Evolutionary conservation across 768 basidiomycete genomes (phyloP), one percentile per base, ranked within the genome.

Genomic region (Boletus tylopilopsis): DNA sequence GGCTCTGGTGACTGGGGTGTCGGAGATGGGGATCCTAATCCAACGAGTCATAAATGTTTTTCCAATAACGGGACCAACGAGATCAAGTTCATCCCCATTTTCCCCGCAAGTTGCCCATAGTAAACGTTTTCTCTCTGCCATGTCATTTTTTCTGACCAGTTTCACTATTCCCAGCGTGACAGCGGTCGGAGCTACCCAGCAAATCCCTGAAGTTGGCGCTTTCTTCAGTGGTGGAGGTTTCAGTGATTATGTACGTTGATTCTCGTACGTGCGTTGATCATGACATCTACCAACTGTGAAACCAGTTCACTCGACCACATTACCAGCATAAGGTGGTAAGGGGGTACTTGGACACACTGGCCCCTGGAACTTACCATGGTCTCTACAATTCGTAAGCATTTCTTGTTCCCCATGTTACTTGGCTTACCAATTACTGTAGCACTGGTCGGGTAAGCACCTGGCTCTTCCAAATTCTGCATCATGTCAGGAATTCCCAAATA

Each of bases 171-270:
- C 6, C 10, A 88, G 86, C 53, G 82, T 87, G 18, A 90, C 87
- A 4, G 52, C 82, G 3, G 86, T 90, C 4, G 87, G 87, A 8
- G 87, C 79, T 8, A 88, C 87, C 2, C 64, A 63, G 18, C 51
- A 68, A 33, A 67, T 85, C 42, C 85, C 84, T 0, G 87, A 90
- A 62, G 72, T 72, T 12, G 81, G 79, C 0, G 77, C 75, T 0
- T 62, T 43, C 54, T 84, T 87, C 69, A 86, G 84, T 13, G 84
- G 85, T 1, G 87, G 87, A 32, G 86, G 87, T 4, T 90, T 88
- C 70, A 86, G 84, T 61, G 72, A 84, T 53, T 79, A 80, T 45
- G 84, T 85, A 54, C 76, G 35, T 45, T 42, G 27, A 25, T 44
- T 5, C 29, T 5, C 9, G 2, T 1, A 24, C 8, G 8, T 9